Evolutionary conservation across 306 rosid genomes (phyloP).

Genomic region (Carpinus viminea): DNA sequence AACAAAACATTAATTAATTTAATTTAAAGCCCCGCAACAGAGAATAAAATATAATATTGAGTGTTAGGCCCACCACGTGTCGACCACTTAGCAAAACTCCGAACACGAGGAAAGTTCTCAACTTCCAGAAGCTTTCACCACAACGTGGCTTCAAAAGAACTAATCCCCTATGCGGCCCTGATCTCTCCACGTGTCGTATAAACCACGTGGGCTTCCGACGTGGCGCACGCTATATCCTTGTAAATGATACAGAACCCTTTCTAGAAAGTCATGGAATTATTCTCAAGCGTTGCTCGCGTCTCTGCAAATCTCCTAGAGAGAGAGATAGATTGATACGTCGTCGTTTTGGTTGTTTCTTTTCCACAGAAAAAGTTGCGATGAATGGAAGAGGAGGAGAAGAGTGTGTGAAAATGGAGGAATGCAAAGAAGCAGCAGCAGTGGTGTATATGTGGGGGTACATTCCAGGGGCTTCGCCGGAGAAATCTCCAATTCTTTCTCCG

Average conservation of each 20-base stretch:
- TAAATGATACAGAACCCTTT: conserved; percentile 39
- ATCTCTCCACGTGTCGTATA: conserved; percentile 43
- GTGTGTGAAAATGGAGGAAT: conserved; percentile 41
- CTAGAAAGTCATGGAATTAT: too few species aligned
- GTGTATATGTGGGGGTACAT: conserved; percentile 90
- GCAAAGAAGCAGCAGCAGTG: conserved; percentile 36
- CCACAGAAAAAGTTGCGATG: conserved; percentile 32
- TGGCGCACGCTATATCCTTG: conserved; percentile 44
- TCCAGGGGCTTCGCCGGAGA: conserved; percentile 79
- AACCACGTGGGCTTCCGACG: conserved; percentile 46
- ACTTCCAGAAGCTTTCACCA: conserved; percentile 59
- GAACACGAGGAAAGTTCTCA: conserved; percentile 6
- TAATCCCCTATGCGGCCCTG: conserved; percentile 28
- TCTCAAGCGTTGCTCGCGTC: neutral
- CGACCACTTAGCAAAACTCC: conserved; percentile 14
- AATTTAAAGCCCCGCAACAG: neutral
- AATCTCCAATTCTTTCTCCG: conserved; percentile 60
- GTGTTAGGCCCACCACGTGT: conserved; percentile 29
- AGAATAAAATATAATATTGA: neutral
- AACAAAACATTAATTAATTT: neutral
- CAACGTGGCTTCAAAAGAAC: conserved; percentile 5
- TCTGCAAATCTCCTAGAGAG: neutral
- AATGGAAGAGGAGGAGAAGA: conserved; percentile 44
- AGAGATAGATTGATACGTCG: neutral
- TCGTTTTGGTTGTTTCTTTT: neutral